phyloP scores from a whole-genome alignment of 2,329 filamentous ascomycete species.

The Diaporthe longicolla region DNA sequence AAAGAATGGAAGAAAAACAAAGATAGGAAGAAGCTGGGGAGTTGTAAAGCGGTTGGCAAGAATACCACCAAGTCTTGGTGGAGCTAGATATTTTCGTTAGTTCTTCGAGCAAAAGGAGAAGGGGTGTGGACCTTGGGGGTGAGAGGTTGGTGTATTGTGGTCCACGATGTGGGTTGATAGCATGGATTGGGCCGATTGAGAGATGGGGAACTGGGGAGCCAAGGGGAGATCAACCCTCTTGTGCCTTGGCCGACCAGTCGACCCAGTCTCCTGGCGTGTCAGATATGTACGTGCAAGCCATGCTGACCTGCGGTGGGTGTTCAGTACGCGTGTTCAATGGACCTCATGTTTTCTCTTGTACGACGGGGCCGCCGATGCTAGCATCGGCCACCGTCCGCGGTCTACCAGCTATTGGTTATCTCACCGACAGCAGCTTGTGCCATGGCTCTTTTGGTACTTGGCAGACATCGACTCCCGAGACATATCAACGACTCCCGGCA shows the following conservation, averaged over 20 bases:
- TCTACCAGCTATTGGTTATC: neutral
- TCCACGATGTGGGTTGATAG: slow-evolving; percentile 14
- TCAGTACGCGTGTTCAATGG: slow-evolving; percentile 22
- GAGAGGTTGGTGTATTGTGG: neutral
- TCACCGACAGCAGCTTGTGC: neutral
- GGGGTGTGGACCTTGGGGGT: neutral
- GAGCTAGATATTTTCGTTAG: neutral
- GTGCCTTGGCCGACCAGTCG: neutral
- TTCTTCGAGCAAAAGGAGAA: slow-evolving; percentile 15
- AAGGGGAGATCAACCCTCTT: neutral
- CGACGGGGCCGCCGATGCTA: neutral
- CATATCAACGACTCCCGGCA: neutral
- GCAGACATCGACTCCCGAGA: no score
- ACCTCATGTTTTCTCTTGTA: neutral
- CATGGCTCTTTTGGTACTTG: neutral
- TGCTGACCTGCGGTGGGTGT: slow-evolving; percentile 1
- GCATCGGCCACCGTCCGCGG: neutral
- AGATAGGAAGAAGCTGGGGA: neutral
- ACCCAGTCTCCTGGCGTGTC: slow-evolving; percentile 8
- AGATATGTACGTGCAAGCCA: slow-evolving; percentile 13
- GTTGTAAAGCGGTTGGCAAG: neutral
- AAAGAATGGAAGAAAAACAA: neutral
- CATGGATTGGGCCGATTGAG: slow-evolving; percentile 16
- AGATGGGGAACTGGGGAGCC: slow-evolving; percentile 4
- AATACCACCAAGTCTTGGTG: neutral